Percentiles rank a stretch among this genome's conserved stretches.
phyloP scores from a whole-genome alignment of 2,329 filamentous ascomycete species.

The Beauveria sp. region DNA sequence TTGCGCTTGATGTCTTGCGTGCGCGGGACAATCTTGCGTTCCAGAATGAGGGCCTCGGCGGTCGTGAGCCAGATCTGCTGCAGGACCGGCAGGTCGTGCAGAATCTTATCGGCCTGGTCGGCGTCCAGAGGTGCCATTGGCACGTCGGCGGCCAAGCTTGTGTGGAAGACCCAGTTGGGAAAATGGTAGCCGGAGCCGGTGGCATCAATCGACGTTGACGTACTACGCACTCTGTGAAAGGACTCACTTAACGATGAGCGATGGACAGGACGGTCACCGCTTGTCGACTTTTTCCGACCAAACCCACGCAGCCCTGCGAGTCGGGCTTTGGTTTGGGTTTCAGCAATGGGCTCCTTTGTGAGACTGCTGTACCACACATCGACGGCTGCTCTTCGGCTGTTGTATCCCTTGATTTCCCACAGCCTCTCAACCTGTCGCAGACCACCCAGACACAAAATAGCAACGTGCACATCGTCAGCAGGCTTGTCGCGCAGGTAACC shows the following conservation, averaged over 20 bases:
- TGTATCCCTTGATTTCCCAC: conserved; percentile 62
- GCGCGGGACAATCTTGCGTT: conserved; percentile 49
- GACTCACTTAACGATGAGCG: conserved; percentile 19
- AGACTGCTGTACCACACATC: conserved; percentile 52
- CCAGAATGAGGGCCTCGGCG: conserved; percentile 53
- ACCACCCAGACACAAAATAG: conserved; percentile 53
- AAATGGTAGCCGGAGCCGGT: conserved; percentile 23
- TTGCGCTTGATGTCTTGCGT: conserved; percentile 56
- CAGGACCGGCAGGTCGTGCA: conserved; percentile 48
- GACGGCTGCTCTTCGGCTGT: conserved; percentile 48
- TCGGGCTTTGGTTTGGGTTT: conserved; percentile 39
- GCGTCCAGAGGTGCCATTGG: conserved; percentile 49
- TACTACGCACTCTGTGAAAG: conserved; percentile 18
- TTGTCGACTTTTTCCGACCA: conserved; percentile 49
- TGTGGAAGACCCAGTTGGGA: conserved; percentile 45
- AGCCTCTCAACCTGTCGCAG: conserved; percentile 55
- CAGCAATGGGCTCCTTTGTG: conserved; percentile 32
- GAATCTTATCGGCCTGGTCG: conserved; percentile 42
- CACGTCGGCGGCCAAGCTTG: conserved; percentile 52
- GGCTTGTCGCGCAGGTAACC: conserved; percentile 58
- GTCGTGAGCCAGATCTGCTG: conserved; percentile 57
- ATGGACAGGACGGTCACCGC: conserved; percentile 15
- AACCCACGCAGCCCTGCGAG: conserved; percentile 42
- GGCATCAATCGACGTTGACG: conserved; percentile 24
- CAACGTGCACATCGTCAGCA: conserved; percentile 53